phyloP scores from a whole-genome alignment of 768 basidiomycete genomes.

The Clitopilus hobsonii region DNA sequence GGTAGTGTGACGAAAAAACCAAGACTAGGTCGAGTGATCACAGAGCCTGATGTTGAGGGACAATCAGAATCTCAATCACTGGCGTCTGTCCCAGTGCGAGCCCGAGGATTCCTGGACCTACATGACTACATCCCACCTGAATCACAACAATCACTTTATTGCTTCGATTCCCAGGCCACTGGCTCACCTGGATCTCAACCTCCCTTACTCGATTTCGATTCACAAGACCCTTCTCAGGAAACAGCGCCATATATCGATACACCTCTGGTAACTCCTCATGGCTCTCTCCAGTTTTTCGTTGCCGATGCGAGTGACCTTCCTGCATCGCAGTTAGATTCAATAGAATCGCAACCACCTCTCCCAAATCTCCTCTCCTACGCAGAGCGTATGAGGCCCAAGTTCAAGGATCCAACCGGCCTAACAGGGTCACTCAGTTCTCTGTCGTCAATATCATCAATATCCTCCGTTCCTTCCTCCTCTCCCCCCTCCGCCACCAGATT shows the following conservation, averaged over 20 bases:
- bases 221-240: constrained; percentile 34
- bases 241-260: constrained; percentile 44
- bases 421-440: constrained; percentile 10
- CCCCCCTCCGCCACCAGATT: constrained; percentile 2
- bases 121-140: constrained; percentile 14
- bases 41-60: constrained; percentile 24
- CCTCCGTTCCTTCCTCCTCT: constrained; percentile 8
- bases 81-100: constrained; percentile 13
- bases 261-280: constrained; percentile 50
- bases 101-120: constrained; percentile 21
- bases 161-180: background rate
- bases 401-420: constrained; percentile 6
- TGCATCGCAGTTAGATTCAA: constrained; percentile 31
- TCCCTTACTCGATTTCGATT: constrained; percentile 4
- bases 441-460: constrained; percentile 14
- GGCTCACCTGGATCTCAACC: constrained; percentile 3
- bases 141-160: background rate
- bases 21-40: constrained; percentile 26
- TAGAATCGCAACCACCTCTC: constrained; percentile 18
- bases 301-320: constrained; percentile 26
- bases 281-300: constrained; percentile 41
- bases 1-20: constrained; percentile 15
- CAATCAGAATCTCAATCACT: background rate
- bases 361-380: constrained; percentile 31
- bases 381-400: constrained; percentile 26